Conservation (phyloP, 2,329 filamentous ascomycete genomes). For the Neobulgaria alba region DNA sequence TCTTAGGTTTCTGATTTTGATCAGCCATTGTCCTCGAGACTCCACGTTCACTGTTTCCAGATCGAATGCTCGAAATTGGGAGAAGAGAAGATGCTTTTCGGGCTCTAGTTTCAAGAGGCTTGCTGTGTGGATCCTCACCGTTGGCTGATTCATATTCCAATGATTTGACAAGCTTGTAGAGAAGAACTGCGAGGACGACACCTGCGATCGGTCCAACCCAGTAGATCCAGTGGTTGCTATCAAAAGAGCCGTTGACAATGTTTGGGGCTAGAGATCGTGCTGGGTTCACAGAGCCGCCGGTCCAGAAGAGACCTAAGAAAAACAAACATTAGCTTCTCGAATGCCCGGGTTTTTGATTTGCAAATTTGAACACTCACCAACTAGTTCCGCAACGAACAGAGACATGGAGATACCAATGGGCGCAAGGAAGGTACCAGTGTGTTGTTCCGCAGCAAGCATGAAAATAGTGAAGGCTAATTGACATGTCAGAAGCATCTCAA, state of each 20-base stretch:
- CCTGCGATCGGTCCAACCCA: conserved; percentile 44
- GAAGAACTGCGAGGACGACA: conserved; percentile 37
- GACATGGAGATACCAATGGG: conserved; percentile 40
- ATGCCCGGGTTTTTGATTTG: neutral
- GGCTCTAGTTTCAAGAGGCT: neutral
- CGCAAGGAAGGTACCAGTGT: conserved; percentile 39
- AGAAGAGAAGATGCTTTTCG: neutral
- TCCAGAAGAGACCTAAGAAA: conserved; percentile 36
- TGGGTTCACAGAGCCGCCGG: conserved; percentile 40
- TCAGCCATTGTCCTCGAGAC: too few relatives aligned
- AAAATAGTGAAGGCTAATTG: conserved; percentile 42
- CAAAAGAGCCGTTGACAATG: conserved; percentile 35
- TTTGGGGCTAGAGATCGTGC: conserved; percentile 39
- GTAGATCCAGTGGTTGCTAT: conserved; percentile 41
- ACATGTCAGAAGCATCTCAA: conserved; percentile 41
- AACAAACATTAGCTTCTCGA: neutral
- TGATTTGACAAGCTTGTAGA: conserved; percentile 43
- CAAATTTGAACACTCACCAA: conserved; percentile 23
- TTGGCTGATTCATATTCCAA: conserved; percentile 45
- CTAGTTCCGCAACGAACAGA: conserved; percentile 38
- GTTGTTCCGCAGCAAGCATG: conserved; percentile 44
- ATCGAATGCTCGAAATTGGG: neutral
- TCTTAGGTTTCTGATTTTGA: neutral
- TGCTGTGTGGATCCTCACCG: conserved; percentile 28
- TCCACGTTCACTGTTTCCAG: too few relatives aligned